Conservation (phyloP, 2,329 filamentous ascomycete genomes). For the Dactylella cylindrospora region DNA sequence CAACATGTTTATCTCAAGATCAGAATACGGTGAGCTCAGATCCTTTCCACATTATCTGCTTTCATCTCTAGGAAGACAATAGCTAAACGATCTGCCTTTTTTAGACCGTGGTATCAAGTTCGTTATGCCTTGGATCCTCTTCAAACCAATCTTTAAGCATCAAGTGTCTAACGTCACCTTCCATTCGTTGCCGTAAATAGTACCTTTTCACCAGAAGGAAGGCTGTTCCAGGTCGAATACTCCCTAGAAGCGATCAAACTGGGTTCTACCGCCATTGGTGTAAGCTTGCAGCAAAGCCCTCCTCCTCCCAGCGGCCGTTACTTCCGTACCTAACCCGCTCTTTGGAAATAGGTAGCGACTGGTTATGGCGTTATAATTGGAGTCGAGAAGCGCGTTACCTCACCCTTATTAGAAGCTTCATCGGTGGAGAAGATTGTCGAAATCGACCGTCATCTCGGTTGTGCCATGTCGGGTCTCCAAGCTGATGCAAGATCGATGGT, state of each 20-base stretch:
- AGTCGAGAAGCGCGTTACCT: conserved; percentile 98
- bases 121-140: conserved; percentile 52
- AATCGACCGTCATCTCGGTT: conserved; percentile 97
- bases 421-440: conserved; percentile 99
- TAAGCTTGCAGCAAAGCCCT: conserved; percentile 51
- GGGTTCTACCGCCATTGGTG: conserved; percentile 95
- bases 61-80: conserved; percentile 44
- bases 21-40: conserved; percentile 86
- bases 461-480: conserved; percentile 97
- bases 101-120: conserved; percentile 97
- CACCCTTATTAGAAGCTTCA: conserved; percentile 92
- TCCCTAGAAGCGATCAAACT: conserved; percentile 99
- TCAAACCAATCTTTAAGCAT: background rate
- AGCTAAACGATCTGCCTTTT: conserved; percentile 52
- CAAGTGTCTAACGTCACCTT: conserved; percentile 40
- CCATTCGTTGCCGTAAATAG: conserved; percentile 54
- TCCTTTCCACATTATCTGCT: conserved; percentile 35
- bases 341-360: conserved; percentile 68
- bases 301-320: conserved; percentile 7
- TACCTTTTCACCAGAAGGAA: conserved; percentile 99
- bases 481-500: conserved; percentile 97
- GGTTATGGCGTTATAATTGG: conserved; percentile 93
- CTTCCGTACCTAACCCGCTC: background rate
- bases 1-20: conserved; percentile 99
- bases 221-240: conserved; percentile 99